phyloP scores from a whole-genome alignment of 2,329 filamentous ascomycete genomes.

The Xylariaceae sp. region DNA sequence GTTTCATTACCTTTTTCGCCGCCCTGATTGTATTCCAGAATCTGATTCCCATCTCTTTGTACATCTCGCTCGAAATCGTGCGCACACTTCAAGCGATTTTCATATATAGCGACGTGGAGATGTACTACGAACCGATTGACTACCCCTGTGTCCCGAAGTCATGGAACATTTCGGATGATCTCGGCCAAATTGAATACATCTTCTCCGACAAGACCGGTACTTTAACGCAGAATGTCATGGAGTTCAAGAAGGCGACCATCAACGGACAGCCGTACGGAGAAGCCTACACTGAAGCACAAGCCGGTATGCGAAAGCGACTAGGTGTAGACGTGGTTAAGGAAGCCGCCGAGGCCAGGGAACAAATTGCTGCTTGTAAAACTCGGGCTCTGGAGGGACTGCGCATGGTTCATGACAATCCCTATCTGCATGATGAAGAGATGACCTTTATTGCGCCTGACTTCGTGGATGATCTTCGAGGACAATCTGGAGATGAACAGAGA shows the following conservation, averaged over 20 bases:
- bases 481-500: conserved; percentile 70
- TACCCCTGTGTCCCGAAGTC: conserved; percentile 95
- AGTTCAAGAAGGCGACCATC: conserved; percentile 97
- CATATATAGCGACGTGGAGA: conserved; percentile 91
- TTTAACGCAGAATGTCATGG: conserved; percentile 90
- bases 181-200: conserved; percentile 98
- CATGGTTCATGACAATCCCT: conserved; percentile 80
- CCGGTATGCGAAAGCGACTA: conserved; percentile 88
- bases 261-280: conserved; percentile 96
- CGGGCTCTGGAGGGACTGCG: conserved; percentile 69
- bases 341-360: conserved; percentile 61
- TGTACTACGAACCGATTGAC: conserved; percentile 95
- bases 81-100: conserved; percentile 90
- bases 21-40: conserved; percentile 95
- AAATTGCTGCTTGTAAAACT: conserved; percentile 73
- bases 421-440: conserved; percentile 79
- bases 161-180: conserved; percentile 98
- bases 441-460: conserved; percentile 93
- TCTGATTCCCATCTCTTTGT: conserved; percentile 95
- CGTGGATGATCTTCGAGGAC: conserved; percentile 73
- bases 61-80: conserved; percentile 95
- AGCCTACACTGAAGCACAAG: conserved; percentile 94
- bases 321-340: conserved; percentile 84
- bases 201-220: conserved; percentile 95
- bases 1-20: conserved; percentile 96